Evolutionary conservation across 2,329 filamentous ascomycete genomes (phyloP).

Genomic region (Keithomyces neogunnii): DNA sequence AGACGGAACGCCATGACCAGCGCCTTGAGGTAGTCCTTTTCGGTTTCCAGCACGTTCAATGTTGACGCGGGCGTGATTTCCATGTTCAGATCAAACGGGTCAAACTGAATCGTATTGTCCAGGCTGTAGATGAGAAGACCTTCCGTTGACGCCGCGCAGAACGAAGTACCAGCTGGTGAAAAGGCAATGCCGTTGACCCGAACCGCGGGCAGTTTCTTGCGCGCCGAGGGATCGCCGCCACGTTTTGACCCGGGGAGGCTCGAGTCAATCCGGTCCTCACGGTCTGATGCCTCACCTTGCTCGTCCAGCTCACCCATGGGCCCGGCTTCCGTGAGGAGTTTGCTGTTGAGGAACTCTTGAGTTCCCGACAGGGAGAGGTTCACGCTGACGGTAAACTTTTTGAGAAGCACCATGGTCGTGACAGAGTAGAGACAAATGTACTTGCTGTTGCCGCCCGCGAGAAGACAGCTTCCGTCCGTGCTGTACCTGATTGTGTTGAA

Average conservation of each 20-base stretch:
- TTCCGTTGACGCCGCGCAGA: slow-evolving; percentile 93
- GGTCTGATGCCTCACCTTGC: slow-evolving; percentile 78
- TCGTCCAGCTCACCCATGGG: slow-evolving; percentile 79
- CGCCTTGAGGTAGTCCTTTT: slow-evolving; percentile 81
- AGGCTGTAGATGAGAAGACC: slow-evolving; percentile 89
- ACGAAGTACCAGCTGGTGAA: slow-evolving; percentile 78
- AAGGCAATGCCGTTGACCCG: slow-evolving; percentile 80
- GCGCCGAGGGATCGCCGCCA: slow-evolving; percentile 69
- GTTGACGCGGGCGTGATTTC: slow-evolving; percentile 85
- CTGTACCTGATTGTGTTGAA: slow-evolving; percentile 87
- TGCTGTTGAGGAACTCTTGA: slow-evolving; percentile 94
- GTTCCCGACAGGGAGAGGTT: slow-evolving; percentile 95
- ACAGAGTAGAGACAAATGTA: slow-evolving; percentile 98
- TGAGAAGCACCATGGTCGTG: slow-evolving; percentile 79
- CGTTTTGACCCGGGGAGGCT: slow-evolving; percentile 79
- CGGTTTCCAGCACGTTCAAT: slow-evolving; percentile 54
- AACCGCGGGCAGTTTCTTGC: slow-evolving; percentile 72
- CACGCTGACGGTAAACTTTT: slow-evolving; percentile 91
- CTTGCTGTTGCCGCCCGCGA: slow-evolving; percentile 94
- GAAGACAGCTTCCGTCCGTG: slow-evolving; percentile 79
- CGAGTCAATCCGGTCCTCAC: slow-evolving; percentile 73
- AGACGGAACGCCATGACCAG: slow-evolving; percentile 96
- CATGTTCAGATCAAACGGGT: slow-evolving; percentile 93
- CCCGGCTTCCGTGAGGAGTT: slow-evolving; percentile 81
- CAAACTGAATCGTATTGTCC: slow-evolving; percentile 76